Evolutionary conservation across 768 basidiomycete species (phyloP).

Genomic region (Tulasnella sp.): DNA sequence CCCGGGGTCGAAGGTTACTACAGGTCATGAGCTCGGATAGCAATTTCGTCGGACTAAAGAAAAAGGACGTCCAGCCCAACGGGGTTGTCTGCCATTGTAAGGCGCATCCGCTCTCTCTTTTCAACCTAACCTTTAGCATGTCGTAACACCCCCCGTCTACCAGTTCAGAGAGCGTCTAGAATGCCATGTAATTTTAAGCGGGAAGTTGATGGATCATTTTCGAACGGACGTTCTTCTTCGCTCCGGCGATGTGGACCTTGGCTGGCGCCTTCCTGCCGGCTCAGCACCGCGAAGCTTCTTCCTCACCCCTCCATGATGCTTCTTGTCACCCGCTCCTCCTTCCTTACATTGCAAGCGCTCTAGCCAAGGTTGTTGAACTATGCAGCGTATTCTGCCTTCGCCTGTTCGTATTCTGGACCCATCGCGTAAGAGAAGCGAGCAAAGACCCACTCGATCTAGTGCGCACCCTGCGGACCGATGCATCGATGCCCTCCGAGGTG

Average conservation of each 20-base stretch:
- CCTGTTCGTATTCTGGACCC: background rate
- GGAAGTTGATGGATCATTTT: background rate
- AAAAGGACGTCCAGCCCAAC: background rate
- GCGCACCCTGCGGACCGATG: background rate
- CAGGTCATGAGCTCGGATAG: background rate
- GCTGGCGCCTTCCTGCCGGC: background rate
- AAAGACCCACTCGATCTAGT: background rate
- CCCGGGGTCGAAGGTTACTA: background rate
- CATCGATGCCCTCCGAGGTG: background rate
- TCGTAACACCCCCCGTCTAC: background rate
- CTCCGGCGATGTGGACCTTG: background rate
- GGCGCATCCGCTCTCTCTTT: background rate
- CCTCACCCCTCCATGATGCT: background rate
- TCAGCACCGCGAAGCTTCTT: background rate
- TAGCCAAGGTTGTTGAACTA: background rate
- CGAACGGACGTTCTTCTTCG: background rate
- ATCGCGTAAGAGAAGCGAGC: constrained; percentile 4
- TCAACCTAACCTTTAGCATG: background rate
- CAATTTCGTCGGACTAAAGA: background rate
- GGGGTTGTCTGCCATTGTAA: background rate
- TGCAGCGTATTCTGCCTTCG: background rate
- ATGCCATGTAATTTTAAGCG: background rate
- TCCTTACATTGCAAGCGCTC: background rate
- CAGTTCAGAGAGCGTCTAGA: background rate
- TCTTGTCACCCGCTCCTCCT: background rate